Percentiles rank a stretch among this genome's conserved stretches.
Conservation (phyloP, 768 basidiomycete species). For the Mycena metata region DNA sequence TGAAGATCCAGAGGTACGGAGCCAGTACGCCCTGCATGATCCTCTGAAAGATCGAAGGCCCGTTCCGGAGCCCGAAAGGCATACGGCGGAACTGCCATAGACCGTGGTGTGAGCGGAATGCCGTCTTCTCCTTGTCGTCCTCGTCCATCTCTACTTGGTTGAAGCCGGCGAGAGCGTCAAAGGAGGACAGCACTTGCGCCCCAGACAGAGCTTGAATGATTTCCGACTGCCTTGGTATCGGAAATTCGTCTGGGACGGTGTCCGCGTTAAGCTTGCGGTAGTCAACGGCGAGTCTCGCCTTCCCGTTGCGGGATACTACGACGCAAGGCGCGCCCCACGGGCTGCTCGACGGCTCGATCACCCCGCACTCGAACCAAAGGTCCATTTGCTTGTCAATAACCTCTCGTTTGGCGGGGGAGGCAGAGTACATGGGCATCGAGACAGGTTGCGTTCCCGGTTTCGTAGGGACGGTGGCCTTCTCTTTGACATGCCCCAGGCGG, state of each 20-base stretch:
- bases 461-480: too few species aligned
- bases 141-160: slow-evolving; percentile 44
- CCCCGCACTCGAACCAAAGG: background rate
- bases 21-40: slow-evolving; percentile 4
- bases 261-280: background rate
- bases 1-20: slow-evolving; percentile 7
- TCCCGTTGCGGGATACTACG: background rate
- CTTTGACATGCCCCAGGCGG: too few species aligned
- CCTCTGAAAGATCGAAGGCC: slow-evolving; percentile 13
- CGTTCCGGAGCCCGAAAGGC: slow-evolving; percentile 18
- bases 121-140: slow-evolving; percentile 44
- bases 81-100: slow-evolving; percentile 45
- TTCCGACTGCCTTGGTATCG: slow-evolving; percentile 43
- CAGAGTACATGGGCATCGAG: slow-evolving; percentile 38
- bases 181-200: slow-evolving; percentile 38
- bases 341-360: background rate
- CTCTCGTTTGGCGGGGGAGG: slow-evolving; percentile 39
- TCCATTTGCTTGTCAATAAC: background rate
- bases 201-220: slow-evolving; percentile 44
- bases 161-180: slow-evolving; percentile 41
- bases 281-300: background rate
- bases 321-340: background rate
- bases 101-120: slow-evolving; percentile 48
- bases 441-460: too few species aligned
- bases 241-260: slow-evolving; percentile 44